Conservation (phyloP, 345 rosid species). For the Schrenkiella parvula region DNA sequence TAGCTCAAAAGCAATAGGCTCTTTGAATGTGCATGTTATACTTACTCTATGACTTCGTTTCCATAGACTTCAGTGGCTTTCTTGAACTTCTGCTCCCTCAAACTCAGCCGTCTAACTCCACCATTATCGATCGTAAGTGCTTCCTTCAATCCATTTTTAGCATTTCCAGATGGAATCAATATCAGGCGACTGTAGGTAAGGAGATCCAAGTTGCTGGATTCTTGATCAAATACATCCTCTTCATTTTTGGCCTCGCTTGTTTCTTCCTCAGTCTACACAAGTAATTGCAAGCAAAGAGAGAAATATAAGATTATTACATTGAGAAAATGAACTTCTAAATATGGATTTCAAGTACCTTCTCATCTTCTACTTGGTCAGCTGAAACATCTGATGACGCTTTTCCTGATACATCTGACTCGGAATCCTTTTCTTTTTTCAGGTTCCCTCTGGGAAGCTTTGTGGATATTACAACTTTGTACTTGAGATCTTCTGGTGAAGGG, state of each 20-base stretch:
- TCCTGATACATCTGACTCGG: conserved; percentile 49
- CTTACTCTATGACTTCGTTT: conserved; percentile 56
- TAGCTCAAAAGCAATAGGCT: not conserved
- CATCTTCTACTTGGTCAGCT: conserved; percentile 34
- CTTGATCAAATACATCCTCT: conserved; percentile 30
- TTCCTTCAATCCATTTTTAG: conserved; percentile 46
- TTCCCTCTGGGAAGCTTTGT: conserved; percentile 60
- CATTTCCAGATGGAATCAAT: conserved; percentile 56
- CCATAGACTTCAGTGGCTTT: conserved; percentile 50
- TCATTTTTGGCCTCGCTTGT: conserved; percentile 35
- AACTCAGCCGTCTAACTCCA: conserved; percentile 57
- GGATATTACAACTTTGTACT: conserved; percentile 53
- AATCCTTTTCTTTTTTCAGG: conserved; percentile 37
- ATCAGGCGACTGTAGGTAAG: conserved; percentile 49
- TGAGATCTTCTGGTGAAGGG: conserved; percentile 71
- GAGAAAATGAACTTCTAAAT: not conserved
- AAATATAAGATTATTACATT: not conserved
- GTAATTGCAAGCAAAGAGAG: not conserved
- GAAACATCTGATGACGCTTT: conserved; percentile 32
- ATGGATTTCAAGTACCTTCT: conserved; percentile 30
- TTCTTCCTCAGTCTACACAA: conserved; percentile 42
- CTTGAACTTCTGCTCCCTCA: conserved; percentile 61
- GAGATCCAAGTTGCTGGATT: conserved; percentile 26
- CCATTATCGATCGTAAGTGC: conserved; percentile 44
- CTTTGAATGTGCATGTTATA: not conserved